A percentile compares a stretch with the other conserved stretches of the same genome.
These are phyloP conservation scores for Cordyceps tenuipes DNA, from an alignment of 2,329 filamentous ascomycete species.

Conservation along the genomic window DNA sequence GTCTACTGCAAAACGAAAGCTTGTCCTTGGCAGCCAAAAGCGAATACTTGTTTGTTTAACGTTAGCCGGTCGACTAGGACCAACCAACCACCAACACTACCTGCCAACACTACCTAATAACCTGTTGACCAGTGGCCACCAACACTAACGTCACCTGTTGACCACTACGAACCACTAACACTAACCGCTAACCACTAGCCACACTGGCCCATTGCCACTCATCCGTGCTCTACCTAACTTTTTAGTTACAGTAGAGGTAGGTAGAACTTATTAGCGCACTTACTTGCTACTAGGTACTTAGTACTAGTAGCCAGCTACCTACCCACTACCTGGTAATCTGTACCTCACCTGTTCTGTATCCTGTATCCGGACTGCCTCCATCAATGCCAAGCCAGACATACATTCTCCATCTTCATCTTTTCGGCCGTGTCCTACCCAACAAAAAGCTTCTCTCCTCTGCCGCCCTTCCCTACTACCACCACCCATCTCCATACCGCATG, in stretches of 20 bases:
- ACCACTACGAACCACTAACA: too few relatives aligned
- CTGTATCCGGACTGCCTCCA: too few relatives aligned
- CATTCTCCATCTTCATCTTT: background rate
- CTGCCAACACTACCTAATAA: too few relatives aligned
- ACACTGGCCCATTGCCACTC: background rate
- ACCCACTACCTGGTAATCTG: too few relatives aligned
- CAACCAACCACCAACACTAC: background rate
- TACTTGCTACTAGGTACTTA: too few relatives aligned
- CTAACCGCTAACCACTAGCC: background rate
- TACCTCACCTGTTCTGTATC: too few relatives aligned
- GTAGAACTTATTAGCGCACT: too few relatives aligned
- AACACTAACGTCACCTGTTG: too few relatives aligned
- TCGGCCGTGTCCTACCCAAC: background rate
- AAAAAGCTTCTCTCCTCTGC: background rate
- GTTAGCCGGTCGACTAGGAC: background rate
- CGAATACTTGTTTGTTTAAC: background rate
- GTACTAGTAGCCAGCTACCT: too few relatives aligned
- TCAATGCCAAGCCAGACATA: background rate
- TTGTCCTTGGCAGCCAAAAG: background rate
- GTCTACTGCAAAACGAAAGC: background rate
- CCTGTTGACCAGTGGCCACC: too few relatives aligned
- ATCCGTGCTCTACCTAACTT: background rate
- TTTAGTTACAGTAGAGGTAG: too few relatives aligned
- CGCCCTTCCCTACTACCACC: background rate
- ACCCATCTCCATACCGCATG: background rate